Percentiles rank a stretch among this genome's conserved stretches.
These are phyloP conservation scores for Entomortierella parvispora DNA, from an alignment of 192 early-diverging fungal species.

Conservation along the genomic window DNA sequence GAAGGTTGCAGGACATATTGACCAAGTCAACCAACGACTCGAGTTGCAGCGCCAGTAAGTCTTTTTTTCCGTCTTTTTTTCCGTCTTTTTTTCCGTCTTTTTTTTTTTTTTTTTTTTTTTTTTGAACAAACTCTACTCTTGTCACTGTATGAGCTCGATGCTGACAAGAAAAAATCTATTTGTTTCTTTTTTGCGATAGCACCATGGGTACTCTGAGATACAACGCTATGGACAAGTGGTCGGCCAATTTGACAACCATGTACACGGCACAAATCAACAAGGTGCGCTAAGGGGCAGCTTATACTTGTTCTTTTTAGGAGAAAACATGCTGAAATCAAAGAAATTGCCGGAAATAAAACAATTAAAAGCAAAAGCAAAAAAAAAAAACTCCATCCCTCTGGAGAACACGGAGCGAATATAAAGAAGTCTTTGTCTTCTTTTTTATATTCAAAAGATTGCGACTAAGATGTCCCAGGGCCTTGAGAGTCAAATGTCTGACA, in stretches of 20 bases:
- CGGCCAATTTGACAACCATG: conserved; percentile 66
- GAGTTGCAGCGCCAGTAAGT: conserved; percentile 78
- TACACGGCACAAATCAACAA: conserved; percentile 69
- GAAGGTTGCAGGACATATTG: conserved; percentile 85
- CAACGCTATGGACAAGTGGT: conserved; percentile 79
- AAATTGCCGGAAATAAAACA: not conserved
- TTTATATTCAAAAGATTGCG: no score
- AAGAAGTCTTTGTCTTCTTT: no score
- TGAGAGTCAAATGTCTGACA: no score
- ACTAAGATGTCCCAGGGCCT: no score
- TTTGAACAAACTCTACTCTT: no score
- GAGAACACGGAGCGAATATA: no score
- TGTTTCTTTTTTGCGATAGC: conserved; percentile 51
- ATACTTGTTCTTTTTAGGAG: no score
- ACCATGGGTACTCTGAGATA: conserved; percentile 71
- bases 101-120: not conserved
- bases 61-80: not conserved
- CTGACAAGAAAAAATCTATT: not conserved
- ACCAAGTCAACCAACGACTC: conserved; percentile 88
- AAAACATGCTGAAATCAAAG: no score
- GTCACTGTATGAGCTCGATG: no score
- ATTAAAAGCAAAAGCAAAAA: no score
- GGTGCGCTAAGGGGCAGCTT: conserved; percentile 50
- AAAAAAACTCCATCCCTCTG: no score
- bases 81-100: not conserved